These are phyloP conservation scores for Colletotrichum sp. DNA, from an alignment of 2,329 filamentous ascomycete genomes.

Conservation along the genomic window DNA sequence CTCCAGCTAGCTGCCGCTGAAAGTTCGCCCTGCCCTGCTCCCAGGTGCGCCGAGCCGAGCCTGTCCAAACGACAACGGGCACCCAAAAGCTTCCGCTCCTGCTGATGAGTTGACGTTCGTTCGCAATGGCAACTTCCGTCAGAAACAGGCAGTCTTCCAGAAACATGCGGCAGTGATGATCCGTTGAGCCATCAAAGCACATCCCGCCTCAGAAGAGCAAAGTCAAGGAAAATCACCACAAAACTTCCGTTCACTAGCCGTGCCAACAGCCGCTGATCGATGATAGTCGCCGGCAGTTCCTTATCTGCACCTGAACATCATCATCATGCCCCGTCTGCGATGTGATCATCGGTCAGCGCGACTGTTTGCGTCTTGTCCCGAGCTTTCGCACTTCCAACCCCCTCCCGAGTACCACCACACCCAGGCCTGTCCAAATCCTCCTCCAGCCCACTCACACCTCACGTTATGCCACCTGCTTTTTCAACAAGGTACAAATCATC, in stretches of 20 bases:
- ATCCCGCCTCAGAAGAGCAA: background rate
- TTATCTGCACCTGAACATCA: background rate
- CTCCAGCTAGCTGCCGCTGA: slow-evolving; percentile 11
- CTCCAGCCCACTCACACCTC: background rate
- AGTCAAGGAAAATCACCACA: background rate
- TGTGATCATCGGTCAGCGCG: background rate
- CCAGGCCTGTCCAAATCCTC: background rate
- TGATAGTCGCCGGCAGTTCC: slow-evolving; percentile 19
- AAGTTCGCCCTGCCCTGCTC: slow-evolving; percentile 1
- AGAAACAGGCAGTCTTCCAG: slow-evolving; percentile 12
- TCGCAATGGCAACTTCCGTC: background rate
- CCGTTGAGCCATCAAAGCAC: background rate
- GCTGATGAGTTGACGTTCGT: background rate
- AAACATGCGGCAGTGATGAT: background rate
- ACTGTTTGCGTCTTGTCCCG: background rate
- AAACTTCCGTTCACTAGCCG: background rate
- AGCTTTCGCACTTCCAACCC: background rate
- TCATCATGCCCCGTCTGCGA: background rate
- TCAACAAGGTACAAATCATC: background rate
- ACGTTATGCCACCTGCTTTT: background rate
- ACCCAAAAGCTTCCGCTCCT: background rate
- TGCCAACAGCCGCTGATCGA: background rate
- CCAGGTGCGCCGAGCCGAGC: background rate
- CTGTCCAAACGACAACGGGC: background rate
- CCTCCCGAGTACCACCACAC: background rate